Percentiles rank a stretch among this genome's conserved stretches.
Conservation (phyloP, 768 basidiomycete species). For the Chlorophyllum brunneum region DNA sequence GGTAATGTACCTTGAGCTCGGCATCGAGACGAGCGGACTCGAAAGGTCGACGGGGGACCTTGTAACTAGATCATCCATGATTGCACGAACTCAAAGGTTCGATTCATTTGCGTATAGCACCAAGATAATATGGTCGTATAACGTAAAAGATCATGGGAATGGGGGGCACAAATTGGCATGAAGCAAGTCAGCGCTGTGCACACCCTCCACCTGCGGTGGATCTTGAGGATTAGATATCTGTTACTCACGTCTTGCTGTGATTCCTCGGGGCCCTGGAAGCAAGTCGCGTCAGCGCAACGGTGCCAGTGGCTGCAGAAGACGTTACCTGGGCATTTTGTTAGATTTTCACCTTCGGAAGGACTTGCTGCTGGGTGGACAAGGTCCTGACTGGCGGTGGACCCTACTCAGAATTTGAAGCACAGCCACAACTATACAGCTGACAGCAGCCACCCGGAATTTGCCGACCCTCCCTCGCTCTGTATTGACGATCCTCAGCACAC, state of each 20-base stretch:
- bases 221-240: slow-evolving; percentile 43
- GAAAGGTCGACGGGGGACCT: slow-evolving; percentile 97
- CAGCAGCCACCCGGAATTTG: slow-evolving; percentile 56
- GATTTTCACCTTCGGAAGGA: slow-evolving; percentile 45
- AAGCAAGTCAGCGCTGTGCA: slow-evolving; percentile 50
- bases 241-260: slow-evolving; percentile 90
- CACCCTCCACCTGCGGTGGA: slow-evolving; percentile 68
- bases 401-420: slow-evolving; percentile 25
- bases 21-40: slow-evolving; percentile 98
- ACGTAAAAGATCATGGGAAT: slow-evolving; percentile 33
- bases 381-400: too few relatives aligned
- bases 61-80: slow-evolving; percentile 63
- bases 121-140: too few relatives aligned
- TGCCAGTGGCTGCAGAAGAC: slow-evolving; percentile 22
- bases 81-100: too few relatives aligned
- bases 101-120: slow-evolving; percentile 4
- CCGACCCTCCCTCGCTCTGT: slow-evolving; percentile 29
- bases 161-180: slow-evolving; percentile 56
- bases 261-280: slow-evolving; percentile 84
- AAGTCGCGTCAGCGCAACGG: slow-evolving; percentile 24
- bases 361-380: slow-evolving; percentile 18
- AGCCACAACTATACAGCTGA: slow-evolving; percentile 66
- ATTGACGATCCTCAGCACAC: slow-evolving; percentile 40
- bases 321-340: slow-evolving; percentile 80
- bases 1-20: slow-evolving; percentile 82